Base-by-base conservation (phyloP, 140 eudicot genomes). In the Ambrosia hybrid region DNA sequence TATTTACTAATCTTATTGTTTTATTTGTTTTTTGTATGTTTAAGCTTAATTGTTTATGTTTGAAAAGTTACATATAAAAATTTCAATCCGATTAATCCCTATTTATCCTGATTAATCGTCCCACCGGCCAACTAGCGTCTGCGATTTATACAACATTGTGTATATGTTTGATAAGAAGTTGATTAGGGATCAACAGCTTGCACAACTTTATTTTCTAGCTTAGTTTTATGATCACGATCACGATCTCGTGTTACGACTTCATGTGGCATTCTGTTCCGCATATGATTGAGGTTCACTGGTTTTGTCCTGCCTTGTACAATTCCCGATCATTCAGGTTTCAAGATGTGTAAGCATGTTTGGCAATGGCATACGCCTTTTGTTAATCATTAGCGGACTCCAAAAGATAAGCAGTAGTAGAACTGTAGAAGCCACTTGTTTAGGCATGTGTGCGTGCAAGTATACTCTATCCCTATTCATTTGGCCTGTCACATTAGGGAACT, bases 121-220 rank as follows among this genome's bases (percentile, higher is more conserved):
- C n/a, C n/a, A n/a, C n/a, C n/a, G n/a, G n/a, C n/a, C n/a, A n/a
- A n/a, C n/a, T n/a, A n/a, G n/a, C n/a, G n/a, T n/a, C n/a, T n/a
- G n/a, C n/a, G n/a, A n/a, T n/a, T n/a, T n/a, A n/a, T n/a, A n/a
- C n/a, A n/a, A n/a, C n/a, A n/a, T n/a, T n/a, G n/a, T n/a, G n/a
- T n/a, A n/a, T n/a, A n/a, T 57, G 67, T 39, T 57, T 74, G 58
- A 9, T 37, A 3, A 74, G 26, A 63, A 21, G 49, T 56, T 74
- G 15, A 37, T 38, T 74, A 39, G 34, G 55, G 34, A 65, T 53
- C 51, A 53, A 41, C 9, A 17, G 43, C 58, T 15, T 51, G 57
- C 36, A 73, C 61, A 73, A 34, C 6, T 37, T 2, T 34, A 39
- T 3, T 6, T 14, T 21, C 33, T 58, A 16, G 57, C 39, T 17